Conservation (phyloP, 805 yeast genomes). For the Barnettozyma californica region DNA sequence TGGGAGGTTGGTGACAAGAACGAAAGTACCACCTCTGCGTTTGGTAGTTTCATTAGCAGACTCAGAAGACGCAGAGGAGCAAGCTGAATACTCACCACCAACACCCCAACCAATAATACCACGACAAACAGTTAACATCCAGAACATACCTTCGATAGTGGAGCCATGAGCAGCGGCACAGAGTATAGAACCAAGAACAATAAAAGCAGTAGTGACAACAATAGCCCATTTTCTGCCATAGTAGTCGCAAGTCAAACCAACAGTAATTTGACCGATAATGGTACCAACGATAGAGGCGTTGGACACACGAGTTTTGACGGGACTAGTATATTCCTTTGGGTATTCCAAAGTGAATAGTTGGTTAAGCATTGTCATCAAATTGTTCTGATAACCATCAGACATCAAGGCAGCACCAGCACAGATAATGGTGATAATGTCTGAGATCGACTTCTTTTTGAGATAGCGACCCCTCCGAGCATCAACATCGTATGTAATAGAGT, state of each 20-base stretch:
- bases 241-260: constrained; percentile 62
- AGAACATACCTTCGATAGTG: constrained; percentile 55
- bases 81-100: constrained; percentile 73
- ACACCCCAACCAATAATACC: constrained; percentile 77
- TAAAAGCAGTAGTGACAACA: constrained; percentile 52
- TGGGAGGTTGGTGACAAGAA: constrained; percentile 68
- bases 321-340: constrained; percentile 32
- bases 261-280: constrained; percentile 60
- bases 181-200: constrained; percentile 58
- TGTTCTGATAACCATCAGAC: constrained; percentile 75
- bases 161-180: constrained; percentile 69
- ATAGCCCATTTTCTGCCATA: constrained; percentile 70
- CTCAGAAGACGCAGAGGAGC: constrained; percentile 63
- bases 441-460: constrained; percentile 24
- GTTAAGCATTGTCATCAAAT: constrained; percentile 67
- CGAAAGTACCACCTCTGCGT: constrained; percentile 61
- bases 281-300: constrained; percentile 67
- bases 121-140: constrained; percentile 71
- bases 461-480: constrained; percentile 20
- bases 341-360: constrained; percentile 45
- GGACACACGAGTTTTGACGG: constrained; percentile 59
- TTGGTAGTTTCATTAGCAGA: constrained; percentile 65
- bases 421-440: constrained; percentile 42
- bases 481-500: constrained; percentile 15
- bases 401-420: constrained; percentile 69